phyloP scores from a whole-genome alignment of 495 filamentous ascomycete species.

The Podospora pseudoanserina region DNA sequence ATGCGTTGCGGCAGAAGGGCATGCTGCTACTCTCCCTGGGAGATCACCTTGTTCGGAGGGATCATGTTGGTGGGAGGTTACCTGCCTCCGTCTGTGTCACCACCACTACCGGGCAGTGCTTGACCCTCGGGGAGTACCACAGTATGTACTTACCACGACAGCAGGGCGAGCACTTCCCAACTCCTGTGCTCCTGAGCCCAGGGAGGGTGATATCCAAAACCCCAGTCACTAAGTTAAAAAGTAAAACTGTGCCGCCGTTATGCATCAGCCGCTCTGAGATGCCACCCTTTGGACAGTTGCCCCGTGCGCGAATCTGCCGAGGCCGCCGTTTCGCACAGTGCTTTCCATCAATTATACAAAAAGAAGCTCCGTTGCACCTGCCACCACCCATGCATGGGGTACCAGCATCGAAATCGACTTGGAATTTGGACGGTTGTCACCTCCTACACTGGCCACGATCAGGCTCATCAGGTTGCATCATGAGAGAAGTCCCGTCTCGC shows the following conservation, averaged over 20 bases:
- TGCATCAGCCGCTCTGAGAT: not conserved
- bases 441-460: not conserved
- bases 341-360: not conserved
- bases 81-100: not conserved
- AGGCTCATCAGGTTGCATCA: not conserved
- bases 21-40: not conserved
- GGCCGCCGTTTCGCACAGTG: not conserved
- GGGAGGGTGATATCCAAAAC: not conserved
- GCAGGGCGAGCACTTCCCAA: constrained; percentile 2
- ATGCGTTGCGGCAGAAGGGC: not conserved
- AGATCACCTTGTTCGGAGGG: not conserved
- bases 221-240: not conserved
- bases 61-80: not conserved
- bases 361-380: not conserved
- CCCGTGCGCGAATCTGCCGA: not conserved
- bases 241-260: not conserved
- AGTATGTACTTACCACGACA: not conserved
- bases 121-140: not conserved
- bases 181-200: not conserved
- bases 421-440: not conserved
- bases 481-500: not conserved
- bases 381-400: not conserved
- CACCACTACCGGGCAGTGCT: not conserved
- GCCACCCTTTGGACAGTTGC: not conserved
- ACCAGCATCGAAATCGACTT: too few relatives aligned